Evolutionary conservation across 805 yeast species (phyloP).

Genomic region (Wickerhamiella shivajii): DNA sequence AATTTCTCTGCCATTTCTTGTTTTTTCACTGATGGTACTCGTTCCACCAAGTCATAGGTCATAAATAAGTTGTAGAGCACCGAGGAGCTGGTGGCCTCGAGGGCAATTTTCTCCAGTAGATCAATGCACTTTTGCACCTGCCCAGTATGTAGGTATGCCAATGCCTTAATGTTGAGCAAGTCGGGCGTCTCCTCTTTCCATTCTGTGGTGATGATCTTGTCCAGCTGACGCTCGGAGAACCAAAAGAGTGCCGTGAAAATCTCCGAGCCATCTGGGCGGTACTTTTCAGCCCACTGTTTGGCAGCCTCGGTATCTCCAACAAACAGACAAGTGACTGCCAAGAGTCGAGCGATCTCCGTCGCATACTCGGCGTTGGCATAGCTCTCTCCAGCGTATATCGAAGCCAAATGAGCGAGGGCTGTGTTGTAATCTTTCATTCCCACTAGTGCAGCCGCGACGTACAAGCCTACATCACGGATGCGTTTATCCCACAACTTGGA

Average conservation of each 20-base stretch:
- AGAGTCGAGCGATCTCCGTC: constrained; percentile 9
- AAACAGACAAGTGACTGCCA: constrained; percentile 17
- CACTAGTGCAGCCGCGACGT: constrained; percentile 22
- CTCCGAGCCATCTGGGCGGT: background rate
- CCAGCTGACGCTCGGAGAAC: constrained; percentile 20
- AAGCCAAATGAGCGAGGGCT: constrained; percentile 21
- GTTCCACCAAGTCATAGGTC: constrained; percentile 19
- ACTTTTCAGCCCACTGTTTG: constrained; percentile 18
- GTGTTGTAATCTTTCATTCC: constrained; percentile 23
- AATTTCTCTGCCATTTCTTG: constrained; percentile 1
- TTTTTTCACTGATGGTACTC: constrained; percentile 5
- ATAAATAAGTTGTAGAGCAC: constrained; percentile 18
- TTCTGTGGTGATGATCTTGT: constrained; percentile 9
- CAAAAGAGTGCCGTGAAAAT: constrained; percentile 12
- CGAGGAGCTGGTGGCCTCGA: constrained; percentile 1
- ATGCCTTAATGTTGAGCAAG: constrained; percentile 10
- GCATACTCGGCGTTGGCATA: constrained; percentile 6
- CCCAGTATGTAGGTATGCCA: constrained; percentile 20
- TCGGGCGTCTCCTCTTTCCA: background rate
- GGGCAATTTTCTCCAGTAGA: constrained; percentile 13
- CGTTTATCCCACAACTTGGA: constrained; percentile 15
- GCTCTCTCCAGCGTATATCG: constrained; percentile 12
- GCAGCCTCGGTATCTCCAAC: constrained; percentile 23
- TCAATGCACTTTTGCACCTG: constrained; percentile 15
- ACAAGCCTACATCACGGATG: constrained; percentile 21